These are phyloP conservation scores for Aspergillus neoniger DNA, from an alignment of 2,329 filamentous ascomycete genomes.

Conservation along the genomic window DNA sequence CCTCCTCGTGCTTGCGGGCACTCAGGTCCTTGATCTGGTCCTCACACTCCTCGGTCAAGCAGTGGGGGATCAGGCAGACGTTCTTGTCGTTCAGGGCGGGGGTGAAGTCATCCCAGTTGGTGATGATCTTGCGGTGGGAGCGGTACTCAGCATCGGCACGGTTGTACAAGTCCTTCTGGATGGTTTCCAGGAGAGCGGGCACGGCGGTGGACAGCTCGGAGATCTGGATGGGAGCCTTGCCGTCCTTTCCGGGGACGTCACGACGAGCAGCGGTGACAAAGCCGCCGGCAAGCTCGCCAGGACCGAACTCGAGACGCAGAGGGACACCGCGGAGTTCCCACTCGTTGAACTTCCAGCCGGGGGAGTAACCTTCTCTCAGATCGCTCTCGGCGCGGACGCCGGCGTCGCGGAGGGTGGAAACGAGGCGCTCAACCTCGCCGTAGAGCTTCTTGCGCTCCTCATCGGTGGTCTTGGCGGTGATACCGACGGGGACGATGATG, in stretches of 20 bases:
- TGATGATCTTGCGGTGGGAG: constrained; percentile 77
- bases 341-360: constrained; percentile 98
- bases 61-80: constrained; percentile 88
- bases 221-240: constrained; percentile 79
- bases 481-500: constrained; percentile 86
- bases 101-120: constrained; percentile 87
- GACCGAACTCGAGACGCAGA: constrained; percentile 90
- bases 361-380: constrained; percentile 83
- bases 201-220: constrained; percentile 71
- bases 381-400: constrained; percentile 80
- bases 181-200: constrained; percentile 80
- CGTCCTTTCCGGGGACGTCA: constrained; percentile 66
- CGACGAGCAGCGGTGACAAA: constrained; percentile 84
- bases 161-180: constrained; percentile 78
- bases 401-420: constrained; percentile 67
- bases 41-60: constrained; percentile 80
- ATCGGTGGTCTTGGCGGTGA: constrained; percentile 81
- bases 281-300: constrained; percentile 84
- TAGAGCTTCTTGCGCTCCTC: constrained; percentile 78
- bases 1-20: constrained; percentile 65
- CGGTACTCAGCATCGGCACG: constrained; percentile 78
- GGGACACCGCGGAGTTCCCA: constrained; percentile 97
- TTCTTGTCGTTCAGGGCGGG: constrained; percentile 91
- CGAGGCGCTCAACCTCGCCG: constrained; percentile 72
- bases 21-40: constrained; percentile 94